phyloP scores from a whole-genome alignment of 1,284 basidiomycete genomes.

The Ceratobasidium sp. region DNA sequence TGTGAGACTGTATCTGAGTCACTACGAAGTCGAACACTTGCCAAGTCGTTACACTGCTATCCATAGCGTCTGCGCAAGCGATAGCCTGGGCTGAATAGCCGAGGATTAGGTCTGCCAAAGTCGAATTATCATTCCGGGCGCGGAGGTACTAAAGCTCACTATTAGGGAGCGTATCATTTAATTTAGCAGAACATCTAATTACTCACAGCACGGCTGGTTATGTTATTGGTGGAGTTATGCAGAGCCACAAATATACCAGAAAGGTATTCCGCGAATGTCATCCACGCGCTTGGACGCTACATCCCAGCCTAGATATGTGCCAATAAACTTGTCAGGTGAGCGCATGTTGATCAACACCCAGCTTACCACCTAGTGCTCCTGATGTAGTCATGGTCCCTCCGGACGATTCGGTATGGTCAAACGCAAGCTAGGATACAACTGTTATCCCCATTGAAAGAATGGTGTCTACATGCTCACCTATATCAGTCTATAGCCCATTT shows the following conservation, averaged over 20 bases:
- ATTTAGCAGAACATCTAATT: no score
- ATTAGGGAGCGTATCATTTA: no score
- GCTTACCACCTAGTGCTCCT: constrained; percentile 3
- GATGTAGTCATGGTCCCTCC: background rate
- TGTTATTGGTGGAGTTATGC: background rate
- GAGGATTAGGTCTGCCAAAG: background rate
- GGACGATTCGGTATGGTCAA: background rate
- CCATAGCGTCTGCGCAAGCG: constrained; percentile 41
- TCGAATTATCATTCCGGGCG: background rate
- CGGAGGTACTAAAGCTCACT: background rate
- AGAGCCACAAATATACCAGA: background rate
- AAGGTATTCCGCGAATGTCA: constrained; percentile 11
- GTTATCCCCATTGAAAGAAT: background rate
- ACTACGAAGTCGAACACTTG: constrained; percentile 13
- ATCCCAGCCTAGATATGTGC: constrained; percentile 26
- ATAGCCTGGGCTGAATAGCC: constrained; percentile 15
- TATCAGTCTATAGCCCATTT: background rate
- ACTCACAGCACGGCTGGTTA: background rate
- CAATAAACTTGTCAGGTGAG: background rate
- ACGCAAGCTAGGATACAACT: background rate
- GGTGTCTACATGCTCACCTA: background rate
- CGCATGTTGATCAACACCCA: no score
- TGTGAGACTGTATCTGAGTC: background rate
- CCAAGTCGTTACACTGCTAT: constrained; percentile 3
- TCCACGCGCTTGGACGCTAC: constrained; percentile 36